These are phyloP conservation scores for Rhizophagus clarus DNA, from an alignment of 192 early-diverging fungal species.

Conservation along the genomic window DNA sequence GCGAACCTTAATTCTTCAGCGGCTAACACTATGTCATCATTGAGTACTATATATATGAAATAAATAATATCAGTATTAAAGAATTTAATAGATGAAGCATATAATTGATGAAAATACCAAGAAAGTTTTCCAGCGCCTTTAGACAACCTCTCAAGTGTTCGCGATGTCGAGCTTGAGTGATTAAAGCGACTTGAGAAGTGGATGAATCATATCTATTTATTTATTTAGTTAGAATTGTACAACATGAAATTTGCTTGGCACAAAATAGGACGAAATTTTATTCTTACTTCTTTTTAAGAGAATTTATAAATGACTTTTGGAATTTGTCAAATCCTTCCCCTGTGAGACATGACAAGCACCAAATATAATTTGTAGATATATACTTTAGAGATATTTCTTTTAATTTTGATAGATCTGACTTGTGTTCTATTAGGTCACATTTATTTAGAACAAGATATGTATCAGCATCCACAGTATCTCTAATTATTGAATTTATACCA, in stretches of 20 bases:
- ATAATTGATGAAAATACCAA: slow-evolving; percentile 37
- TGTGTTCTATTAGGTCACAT: slow-evolving; percentile 43
- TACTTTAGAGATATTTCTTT: not conserved
- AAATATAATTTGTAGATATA: slow-evolving; percentile 34
- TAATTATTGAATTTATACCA: slow-evolving; percentile 39
- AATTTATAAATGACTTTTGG: slow-evolving; percentile 41
- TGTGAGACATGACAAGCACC: slow-evolving; percentile 52
- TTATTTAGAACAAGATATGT: slow-evolving; percentile 72
- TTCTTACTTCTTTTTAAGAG: slow-evolving; percentile 48
- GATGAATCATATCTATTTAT: slow-evolving; percentile 39
- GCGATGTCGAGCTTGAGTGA: slow-evolving; percentile 73
- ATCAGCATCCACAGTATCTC: slow-evolving; percentile 47
- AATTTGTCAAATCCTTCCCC: slow-evolving; percentile 53
- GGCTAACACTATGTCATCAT: slow-evolving; percentile 65
- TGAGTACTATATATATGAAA: slow-evolving; percentile 34
- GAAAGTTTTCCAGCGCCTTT: slow-evolving; percentile 46
- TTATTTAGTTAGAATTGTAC: not conserved
- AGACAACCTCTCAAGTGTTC: slow-evolving; percentile 61
- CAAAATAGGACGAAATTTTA: not conserved
- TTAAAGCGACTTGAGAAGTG: slow-evolving; percentile 45
- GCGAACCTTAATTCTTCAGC: slow-evolving; percentile 76
- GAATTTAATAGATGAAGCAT: not conserved
- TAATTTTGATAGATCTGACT: not conserved
- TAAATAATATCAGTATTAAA: slow-evolving; percentile 2
- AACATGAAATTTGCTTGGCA: not conserved